Conservation (phyloP, 805 yeast species). For the Sungouiella thailandica region DNA sequence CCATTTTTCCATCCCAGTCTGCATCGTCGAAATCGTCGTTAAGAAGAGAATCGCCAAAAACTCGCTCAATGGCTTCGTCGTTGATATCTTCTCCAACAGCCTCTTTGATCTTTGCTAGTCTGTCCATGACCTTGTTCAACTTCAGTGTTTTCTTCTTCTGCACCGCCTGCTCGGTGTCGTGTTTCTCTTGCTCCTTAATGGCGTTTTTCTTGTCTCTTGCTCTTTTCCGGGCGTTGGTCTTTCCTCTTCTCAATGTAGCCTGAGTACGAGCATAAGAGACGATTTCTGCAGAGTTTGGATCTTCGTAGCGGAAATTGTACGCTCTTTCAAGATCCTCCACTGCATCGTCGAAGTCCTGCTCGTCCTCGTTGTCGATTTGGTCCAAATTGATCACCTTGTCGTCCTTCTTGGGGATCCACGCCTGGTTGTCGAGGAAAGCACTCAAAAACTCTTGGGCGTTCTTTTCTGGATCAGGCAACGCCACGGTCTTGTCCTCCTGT, state of each 20-base stretch:
- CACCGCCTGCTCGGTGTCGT: constrained; percentile 54
- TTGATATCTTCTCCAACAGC: constrained; percentile 63
- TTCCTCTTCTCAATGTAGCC: constrained; percentile 83
- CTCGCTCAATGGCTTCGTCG: constrained; percentile 55
- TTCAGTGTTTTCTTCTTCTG: constrained; percentile 72
- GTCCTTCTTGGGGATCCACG: constrained; percentile 80
- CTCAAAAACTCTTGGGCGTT: constrained; percentile 68
- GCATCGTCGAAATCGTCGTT: constrained; percentile 85
- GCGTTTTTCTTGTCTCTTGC: constrained; percentile 70
- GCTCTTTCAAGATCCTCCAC: constrained; percentile 90
- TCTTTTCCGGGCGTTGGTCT: constrained; percentile 69
- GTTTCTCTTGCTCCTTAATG: constrained; percentile 45
- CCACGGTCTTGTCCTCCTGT: constrained; percentile 22
- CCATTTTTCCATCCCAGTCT: constrained; percentile 87
- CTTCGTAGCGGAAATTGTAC: constrained; percentile 92
- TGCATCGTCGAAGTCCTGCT: constrained; percentile 86
- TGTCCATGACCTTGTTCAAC: constrained; percentile 70
- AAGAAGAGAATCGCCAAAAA: constrained; percentile 70
- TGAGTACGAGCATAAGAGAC: constrained; percentile 92
- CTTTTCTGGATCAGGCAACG: constrained; percentile 54
- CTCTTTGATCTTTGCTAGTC: constrained; percentile 57
- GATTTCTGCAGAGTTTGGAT: constrained; percentile 84
- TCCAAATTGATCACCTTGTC: constrained; percentile 54
- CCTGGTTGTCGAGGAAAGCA: constrained; percentile 69
- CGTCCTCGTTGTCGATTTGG: constrained; percentile 50